Conservation (phyloP, 2,329 filamentous ascomycete species). For the Ophiostoma quercus region DNA sequence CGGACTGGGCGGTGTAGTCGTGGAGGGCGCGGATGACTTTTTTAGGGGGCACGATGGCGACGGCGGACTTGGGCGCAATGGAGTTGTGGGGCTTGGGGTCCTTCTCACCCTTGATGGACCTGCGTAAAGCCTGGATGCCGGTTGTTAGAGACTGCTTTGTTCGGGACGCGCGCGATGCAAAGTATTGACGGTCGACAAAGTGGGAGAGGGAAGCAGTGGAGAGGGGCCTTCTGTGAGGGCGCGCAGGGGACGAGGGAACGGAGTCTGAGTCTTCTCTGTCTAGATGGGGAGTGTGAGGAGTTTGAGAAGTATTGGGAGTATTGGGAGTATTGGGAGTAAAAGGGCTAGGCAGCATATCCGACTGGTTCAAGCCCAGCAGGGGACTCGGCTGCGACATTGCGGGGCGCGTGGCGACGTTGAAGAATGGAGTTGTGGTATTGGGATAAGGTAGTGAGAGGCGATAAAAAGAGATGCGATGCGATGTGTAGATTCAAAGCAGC, state of each 20-base stretch:
- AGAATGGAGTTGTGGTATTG: background rate
- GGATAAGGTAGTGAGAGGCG: background rate
- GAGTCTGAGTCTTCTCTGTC: background rate
- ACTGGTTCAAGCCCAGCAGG: background rate
- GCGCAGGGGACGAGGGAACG: background rate
- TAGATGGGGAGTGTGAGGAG: background rate
- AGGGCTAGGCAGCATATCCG: background rate
- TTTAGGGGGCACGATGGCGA: conserved; percentile 86
- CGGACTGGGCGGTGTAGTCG: conserved; percentile 74
- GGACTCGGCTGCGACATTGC: conserved; percentile 15
- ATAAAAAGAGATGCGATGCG: background rate
- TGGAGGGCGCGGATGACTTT: conserved; percentile 98
- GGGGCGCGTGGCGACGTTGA: conserved; percentile 12
- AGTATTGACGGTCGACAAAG: background rate
- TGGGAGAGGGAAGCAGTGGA: background rate
- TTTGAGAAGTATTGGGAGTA: conserved; percentile 2
- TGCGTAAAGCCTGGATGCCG: conserved; percentile 64
- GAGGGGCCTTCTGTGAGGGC: background rate
- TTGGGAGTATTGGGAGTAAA: background rate
- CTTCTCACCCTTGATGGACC: conserved; percentile 88
- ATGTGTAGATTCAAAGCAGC: background rate
- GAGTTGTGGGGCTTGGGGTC: conserved; percentile 66
- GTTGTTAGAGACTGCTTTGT: conserved; percentile 41
- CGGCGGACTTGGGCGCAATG: conserved; percentile 76
- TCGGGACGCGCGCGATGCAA: conserved; percentile 7